Evolutionary conservation across 2,329 filamentous ascomycete species (phyloP).

Genomic region (Thielaviopsis musarum): DNA sequence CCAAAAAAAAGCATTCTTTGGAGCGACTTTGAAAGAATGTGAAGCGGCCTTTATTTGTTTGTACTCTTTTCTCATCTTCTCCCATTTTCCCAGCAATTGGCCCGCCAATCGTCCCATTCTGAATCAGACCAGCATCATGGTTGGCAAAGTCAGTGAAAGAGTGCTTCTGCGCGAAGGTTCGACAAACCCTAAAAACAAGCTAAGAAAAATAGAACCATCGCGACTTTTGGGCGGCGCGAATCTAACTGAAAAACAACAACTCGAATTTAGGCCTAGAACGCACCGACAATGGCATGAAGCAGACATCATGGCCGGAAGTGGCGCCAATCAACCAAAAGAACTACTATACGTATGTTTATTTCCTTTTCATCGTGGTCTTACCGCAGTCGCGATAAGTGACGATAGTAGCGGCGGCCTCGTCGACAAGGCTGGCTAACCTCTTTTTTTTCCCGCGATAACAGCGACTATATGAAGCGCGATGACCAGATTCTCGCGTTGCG

Average conservation of each 20-base stretch:
- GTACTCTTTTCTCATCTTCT: no score
- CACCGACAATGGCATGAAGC: slow-evolving; percentile 96
- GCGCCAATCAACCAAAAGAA: slow-evolving; percentile 98
- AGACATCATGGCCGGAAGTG: slow-evolving; percentile 84
- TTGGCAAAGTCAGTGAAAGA: slow-evolving; percentile 48
- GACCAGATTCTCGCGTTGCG: slow-evolving; percentile 82
- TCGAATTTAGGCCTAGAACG: slow-evolving; percentile 59
- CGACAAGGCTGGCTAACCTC: slow-evolving; percentile 10
- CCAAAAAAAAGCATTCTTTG: no score
- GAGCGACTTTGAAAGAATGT: no score
- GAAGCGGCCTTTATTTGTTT: no score
- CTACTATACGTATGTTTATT: slow-evolving; percentile 67
- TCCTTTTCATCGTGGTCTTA: not conserved
- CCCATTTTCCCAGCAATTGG: no score
- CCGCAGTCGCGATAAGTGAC: not conserved
- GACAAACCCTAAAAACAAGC: slow-evolving; percentile 13
- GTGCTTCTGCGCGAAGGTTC: slow-evolving; percentile 46
- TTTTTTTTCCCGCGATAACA: slow-evolving; percentile 21
- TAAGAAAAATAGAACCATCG: not conserved
- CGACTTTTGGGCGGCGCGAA: not conserved
- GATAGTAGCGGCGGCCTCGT: not conserved
- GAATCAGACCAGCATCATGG: slow-evolving; percentile 25
- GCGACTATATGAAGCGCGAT: slow-evolving; percentile 95
- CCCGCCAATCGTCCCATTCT: no score
- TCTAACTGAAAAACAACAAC: not conserved